Evolutionary conservation across 768 basidiomycete species (phyloP).

Genomic region (Boletus pseudo-olivaceus): DNA sequence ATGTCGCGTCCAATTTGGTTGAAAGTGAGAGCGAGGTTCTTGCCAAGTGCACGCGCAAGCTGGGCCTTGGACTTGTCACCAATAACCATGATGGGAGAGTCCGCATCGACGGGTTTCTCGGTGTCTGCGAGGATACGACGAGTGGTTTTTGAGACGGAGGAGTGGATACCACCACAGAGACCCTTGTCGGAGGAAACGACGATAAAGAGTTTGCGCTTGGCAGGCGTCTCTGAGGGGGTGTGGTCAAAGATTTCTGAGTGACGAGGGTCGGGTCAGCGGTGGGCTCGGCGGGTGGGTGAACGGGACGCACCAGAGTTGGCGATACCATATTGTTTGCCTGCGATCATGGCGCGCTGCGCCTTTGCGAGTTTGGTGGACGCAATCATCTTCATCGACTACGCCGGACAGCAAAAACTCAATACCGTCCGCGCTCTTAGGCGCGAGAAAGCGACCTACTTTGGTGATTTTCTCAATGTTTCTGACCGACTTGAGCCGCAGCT

Average conservation of each 20-base stretch:
- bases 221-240: slow-evolving; percentile 61
- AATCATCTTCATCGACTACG: slow-evolving; percentile 98
- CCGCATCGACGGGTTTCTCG: slow-evolving; percentile 46
- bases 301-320: slow-evolving; percentile 74
- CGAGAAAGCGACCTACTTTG: slow-evolving; percentile 55
- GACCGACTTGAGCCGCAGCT: slow-evolving; percentile 93
- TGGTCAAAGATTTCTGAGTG: slow-evolving; percentile 83
- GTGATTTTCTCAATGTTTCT: slow-evolving; percentile 99
- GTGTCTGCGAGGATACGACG: slow-evolving; percentile 63
- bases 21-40: slow-evolving; percentile 81
- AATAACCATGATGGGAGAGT: slow-evolving; percentile 77
- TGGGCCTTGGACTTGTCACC: slow-evolving; percentile 98
- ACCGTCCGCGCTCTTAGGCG: not conserved
- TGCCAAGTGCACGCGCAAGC: slow-evolving; percentile 59
- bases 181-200: slow-evolving; percentile 98
- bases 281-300: not conserved
- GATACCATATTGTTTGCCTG: slow-evolving; percentile 88
- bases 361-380: slow-evolving; percentile 95
- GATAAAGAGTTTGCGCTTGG: slow-evolving; percentile 82
- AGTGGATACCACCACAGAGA: slow-evolving; percentile 99
- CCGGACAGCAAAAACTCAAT: slow-evolving; percentile 2
- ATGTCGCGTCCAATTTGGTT: slow-evolving; percentile 98
- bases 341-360: slow-evolving; percentile 89
- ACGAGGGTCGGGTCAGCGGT: slow-evolving; percentile 7
- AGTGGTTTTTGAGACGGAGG: slow-evolving; percentile 88